These are phyloP conservation scores for Cercospora brassicicola DNA, from an alignment of 2,329 filamentous ascomycete species.

Conservation along the genomic window DNA sequence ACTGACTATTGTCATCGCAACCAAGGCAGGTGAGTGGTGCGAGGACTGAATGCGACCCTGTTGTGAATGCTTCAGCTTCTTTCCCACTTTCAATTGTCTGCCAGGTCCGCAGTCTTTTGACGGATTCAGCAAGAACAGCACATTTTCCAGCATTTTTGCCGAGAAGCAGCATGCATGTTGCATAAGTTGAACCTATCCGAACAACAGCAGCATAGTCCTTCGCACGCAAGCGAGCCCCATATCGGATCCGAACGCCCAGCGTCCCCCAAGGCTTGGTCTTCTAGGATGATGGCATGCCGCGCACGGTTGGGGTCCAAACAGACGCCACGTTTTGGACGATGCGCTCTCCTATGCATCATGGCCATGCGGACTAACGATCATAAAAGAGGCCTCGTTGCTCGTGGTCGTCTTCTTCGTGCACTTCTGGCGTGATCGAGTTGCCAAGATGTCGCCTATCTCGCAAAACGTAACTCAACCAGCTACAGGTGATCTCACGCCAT, in stretches of 20 bases:
- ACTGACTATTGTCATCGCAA: background rate
- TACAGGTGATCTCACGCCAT: background rate
- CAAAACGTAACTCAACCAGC: background rate
- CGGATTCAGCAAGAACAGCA: background rate
- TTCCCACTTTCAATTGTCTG: background rate
- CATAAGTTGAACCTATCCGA: background rate
- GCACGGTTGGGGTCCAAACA: background rate
- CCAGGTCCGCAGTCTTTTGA: background rate
- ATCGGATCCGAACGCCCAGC: background rate
- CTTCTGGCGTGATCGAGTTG: background rate
- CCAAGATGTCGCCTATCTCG: background rate
- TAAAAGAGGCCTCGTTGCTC: background rate
- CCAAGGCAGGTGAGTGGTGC: background rate
- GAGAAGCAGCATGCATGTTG: background rate
- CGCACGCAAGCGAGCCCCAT: slow-evolving; percentile 1
- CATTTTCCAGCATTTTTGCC: background rate
- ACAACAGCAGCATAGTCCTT: background rate
- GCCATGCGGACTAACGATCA: background rate
- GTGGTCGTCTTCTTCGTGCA: background rate
- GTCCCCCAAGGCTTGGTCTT: background rate
- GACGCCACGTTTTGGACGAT: background rate
- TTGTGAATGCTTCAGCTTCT: background rate
- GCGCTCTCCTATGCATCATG: background rate
- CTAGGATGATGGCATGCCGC: slow-evolving; percentile 4
- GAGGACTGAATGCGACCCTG: background rate